Conservation (phyloP, 495 filamentous ascomycete genomes). For the Neurospora sp. region DNA sequence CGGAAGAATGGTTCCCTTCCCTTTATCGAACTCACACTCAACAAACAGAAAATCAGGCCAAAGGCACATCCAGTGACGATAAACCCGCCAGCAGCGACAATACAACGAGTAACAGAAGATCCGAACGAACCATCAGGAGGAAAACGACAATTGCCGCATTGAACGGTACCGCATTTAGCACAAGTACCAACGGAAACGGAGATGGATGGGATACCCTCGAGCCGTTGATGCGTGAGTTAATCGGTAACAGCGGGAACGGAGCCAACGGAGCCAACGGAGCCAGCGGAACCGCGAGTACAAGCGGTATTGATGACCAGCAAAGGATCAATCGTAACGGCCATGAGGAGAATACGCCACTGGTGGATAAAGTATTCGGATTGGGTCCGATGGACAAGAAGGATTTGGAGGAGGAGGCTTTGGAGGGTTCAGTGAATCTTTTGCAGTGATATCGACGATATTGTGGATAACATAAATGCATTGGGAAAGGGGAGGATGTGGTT, state of each 20-base stretch:
- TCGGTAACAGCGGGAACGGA: background rate
- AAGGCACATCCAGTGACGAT: background rate
- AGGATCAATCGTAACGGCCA: background rate
- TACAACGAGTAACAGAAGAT: too few relatives aligned
- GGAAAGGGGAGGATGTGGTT: too few relatives aligned
- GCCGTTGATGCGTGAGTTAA: conserved; percentile 13
- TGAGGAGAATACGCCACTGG: background rate
- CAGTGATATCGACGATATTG: background rate
- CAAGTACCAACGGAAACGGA: background rate
- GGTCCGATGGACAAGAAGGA: background rate
- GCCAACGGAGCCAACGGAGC: background rate
- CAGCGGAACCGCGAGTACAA: background rate
- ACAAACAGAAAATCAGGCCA: background rate
- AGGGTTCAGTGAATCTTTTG: background rate
- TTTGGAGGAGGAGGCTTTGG: background rate
- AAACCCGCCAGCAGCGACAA: background rate
- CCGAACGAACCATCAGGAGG: background rate
- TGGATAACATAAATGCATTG: too few relatives aligned
- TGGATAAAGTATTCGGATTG: background rate
- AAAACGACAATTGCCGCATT: background rate
- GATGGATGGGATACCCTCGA: conserved; percentile 9
- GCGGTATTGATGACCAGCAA: background rate
- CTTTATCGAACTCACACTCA: background rate
- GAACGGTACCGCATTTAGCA: background rate
- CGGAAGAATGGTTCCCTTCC: background rate